Evolutionary conservation across 1,284 basidiomycete species (phyloP).

Genomic region (Malassezia pachydermatis): DNA sequence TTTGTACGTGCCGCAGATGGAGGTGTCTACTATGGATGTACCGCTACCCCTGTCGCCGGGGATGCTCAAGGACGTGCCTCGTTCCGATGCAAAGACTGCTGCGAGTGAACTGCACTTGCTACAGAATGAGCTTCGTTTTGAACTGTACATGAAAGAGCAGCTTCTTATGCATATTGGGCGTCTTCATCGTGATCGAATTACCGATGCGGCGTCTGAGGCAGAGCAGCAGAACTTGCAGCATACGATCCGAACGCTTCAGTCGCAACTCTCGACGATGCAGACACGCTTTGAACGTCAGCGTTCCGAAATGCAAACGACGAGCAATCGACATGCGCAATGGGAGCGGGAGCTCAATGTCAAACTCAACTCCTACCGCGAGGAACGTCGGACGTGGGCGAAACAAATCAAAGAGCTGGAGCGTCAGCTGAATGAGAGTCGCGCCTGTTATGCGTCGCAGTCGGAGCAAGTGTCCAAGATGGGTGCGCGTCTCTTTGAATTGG

Average conservation of each 20-base stretch:
- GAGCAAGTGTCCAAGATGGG: constrained; percentile 27
- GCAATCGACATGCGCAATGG: constrained; percentile 34
- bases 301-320: constrained; percentile 28
- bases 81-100: background rate
- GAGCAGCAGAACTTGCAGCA: constrained; percentile 45
- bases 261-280: constrained; percentile 20
- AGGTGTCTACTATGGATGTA: background rate
- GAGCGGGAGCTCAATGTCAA: constrained; percentile 41
- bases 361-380: constrained; percentile 38
- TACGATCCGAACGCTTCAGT: constrained; percentile 28
- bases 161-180: constrained; percentile 46
- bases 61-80: background rate
- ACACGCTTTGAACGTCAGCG: constrained; percentile 27
- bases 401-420: constrained; percentile 30
- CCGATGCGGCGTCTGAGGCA: constrained; percentile 38
- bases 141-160: constrained; percentile 48
- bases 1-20: constrained; percentile 14
- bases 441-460: constrained; percentile 19
- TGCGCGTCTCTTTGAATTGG: constrained; percentile 32
- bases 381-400: constrained; percentile 32
- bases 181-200: constrained; percentile 44
- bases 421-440: constrained; percentile 24
- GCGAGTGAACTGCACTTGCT: constrained; percentile 17
- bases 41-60: background rate
- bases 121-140: constrained; percentile 43